Percentiles rank a stretch among this genome's conserved stretches.
phyloP scores from a whole-genome alignment of 1,139 yeast genomes.

The Scheffersomyces titani region DNA sequence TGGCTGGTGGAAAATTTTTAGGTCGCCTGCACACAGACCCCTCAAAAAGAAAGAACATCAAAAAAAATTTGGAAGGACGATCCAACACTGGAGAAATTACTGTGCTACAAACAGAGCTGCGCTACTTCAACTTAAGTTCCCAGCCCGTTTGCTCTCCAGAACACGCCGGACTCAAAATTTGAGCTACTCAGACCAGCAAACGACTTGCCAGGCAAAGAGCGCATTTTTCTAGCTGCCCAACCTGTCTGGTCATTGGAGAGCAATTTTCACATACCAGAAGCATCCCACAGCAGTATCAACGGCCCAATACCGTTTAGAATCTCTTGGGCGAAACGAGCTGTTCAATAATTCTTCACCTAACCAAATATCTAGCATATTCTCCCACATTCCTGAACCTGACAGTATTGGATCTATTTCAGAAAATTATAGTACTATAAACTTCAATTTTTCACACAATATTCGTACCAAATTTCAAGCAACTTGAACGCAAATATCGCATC shows the following conservation, averaged over 20 bases:
- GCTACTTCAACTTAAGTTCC: neutral
- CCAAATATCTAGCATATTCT: neutral
- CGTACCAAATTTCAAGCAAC: neutral
- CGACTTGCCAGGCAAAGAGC: neutral
- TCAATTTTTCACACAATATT: neutral
- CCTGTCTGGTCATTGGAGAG: neutral
- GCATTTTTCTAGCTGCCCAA: neutral
- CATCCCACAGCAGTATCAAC: neutral
- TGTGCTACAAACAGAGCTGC: neutral
- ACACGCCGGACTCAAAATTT: neutral
- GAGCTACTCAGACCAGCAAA: neutral
- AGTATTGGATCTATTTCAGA: too few species aligned
- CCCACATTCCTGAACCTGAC: neutral
- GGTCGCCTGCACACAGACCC: neutral
- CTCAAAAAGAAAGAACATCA: neutral
- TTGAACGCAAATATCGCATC: neutral
- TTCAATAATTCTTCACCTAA: neutral
- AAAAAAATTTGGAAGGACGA: neutral
- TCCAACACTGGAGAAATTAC: neutral
- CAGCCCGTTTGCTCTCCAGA: neutral
- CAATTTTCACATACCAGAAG: neutral
- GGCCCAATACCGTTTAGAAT: neutral
- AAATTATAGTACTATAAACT: too few species aligned
- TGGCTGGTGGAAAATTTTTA: neutral
- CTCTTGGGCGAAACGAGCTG: neutral